Conservation (phyloP, 805 yeast species). For the Starmerella lactis-condensi region DNA sequence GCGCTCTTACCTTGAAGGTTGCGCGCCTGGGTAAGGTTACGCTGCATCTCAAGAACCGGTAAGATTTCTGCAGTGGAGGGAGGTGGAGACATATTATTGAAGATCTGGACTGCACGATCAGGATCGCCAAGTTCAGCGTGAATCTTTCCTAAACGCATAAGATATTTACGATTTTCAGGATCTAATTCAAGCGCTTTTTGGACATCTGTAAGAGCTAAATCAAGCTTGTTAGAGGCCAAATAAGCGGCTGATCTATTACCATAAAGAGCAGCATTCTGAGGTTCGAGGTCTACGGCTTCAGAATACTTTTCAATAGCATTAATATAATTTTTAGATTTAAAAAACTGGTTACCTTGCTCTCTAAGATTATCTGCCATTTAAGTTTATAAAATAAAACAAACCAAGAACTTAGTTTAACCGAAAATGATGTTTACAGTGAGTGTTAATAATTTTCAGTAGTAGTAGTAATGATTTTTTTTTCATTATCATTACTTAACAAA, state of each 20-base stretch:
- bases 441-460: too few relatives aligned
- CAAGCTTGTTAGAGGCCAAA: constrained; percentile 21
- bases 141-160: constrained; percentile 23
- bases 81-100: constrained; percentile 12
- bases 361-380: constrained; percentile 20
- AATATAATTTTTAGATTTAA: constrained; percentile 22
- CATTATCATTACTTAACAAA: too few relatives aligned
- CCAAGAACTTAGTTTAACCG: too few relatives aligned
- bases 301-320: constrained; percentile 21
- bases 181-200: constrained; percentile 19
- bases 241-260: constrained; percentile 27
- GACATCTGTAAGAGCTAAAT: constrained; percentile 23
- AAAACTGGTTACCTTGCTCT: constrained; percentile 24
- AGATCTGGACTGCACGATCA: constrained; percentile 21
- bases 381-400: too few relatives aligned
- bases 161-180: constrained; percentile 22
- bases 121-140: constrained; percentile 22
- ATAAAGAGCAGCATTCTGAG: constrained; percentile 22
- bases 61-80: constrained; percentile 15
- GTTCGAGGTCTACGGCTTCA: constrained; percentile 24
- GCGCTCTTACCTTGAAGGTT: constrained; percentile 21
- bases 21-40: constrained; percentile 22
- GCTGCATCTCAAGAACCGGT: constrained; percentile 24
- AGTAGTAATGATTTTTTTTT: too few relatives aligned
- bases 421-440: too few relatives aligned